phyloP scores from a whole-genome alignment of 371 early-diverging fungal genomes.

The Syncephalastrum sp. region DNA sequence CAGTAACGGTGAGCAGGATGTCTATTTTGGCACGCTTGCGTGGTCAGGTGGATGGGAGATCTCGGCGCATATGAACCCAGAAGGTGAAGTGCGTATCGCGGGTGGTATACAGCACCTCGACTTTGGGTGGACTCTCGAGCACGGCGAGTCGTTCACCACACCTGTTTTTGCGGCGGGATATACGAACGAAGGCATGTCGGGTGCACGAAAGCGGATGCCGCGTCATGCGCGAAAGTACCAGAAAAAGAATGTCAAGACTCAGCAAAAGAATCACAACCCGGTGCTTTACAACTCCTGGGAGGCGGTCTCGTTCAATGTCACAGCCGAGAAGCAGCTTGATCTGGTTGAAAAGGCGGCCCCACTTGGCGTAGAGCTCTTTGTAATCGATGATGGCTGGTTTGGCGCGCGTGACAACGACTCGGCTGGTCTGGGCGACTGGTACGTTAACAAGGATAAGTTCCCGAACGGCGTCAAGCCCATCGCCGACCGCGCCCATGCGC shows the following conservation, averaged over 20 bases:
- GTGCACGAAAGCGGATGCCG: constrained; percentile 31
- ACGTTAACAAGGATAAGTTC: constrained; percentile 40
- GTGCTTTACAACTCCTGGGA: constrained; percentile 51
- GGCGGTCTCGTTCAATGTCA: constrained; percentile 33
- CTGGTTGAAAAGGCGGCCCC: constrained; percentile 30
- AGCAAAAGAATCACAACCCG: constrained; percentile 16
- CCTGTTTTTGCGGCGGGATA: constrained; percentile 35
- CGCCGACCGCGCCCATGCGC: constrained; percentile 36
- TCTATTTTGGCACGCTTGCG: constrained; percentile 42
- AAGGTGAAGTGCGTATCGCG: constrained; percentile 22
- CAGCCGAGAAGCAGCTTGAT: constrained; percentile 22
- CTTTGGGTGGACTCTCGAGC: constrained; percentile 23
- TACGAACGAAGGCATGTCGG: constrained; percentile 28
- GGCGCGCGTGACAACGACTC: constrained; percentile 27
- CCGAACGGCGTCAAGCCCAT: constrained; percentile 49
- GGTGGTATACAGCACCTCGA: constrained; percentile 41
- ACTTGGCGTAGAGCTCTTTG: constrained; percentile 43
- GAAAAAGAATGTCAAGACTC: constrained; percentile 11
- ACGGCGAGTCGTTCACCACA: constrained; percentile 9
- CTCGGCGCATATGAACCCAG: constrained; percentile 19
- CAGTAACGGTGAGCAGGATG: constrained; percentile 18
- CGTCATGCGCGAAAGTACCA: constrained; percentile 17
- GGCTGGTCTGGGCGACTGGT: constrained; percentile 59
- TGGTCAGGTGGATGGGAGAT: constrained; percentile 48
- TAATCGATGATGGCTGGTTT: constrained; percentile 62